Percentiles rank a stretch among this genome's conserved stretches.
Evolutionary conservation across 345 rosid genomes (phyloP).

Genomic region (Triadica sebifera): DNA sequence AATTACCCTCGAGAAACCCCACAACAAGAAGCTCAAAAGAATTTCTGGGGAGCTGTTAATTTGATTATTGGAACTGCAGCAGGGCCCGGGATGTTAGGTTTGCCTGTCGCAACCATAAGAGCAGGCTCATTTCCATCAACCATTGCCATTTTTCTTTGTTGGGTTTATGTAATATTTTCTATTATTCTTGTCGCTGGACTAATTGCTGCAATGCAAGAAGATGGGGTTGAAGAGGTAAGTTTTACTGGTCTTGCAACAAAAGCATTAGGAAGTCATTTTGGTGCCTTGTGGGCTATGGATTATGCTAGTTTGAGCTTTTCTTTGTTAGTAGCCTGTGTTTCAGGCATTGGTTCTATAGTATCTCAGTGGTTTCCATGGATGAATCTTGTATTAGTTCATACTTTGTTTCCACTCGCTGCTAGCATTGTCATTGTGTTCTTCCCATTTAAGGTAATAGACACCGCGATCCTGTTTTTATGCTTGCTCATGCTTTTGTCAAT

Average conservation of each 20-base stretch:
- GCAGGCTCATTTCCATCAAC: conserved; percentile 77
- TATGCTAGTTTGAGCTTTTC: conserved; percentile 85
- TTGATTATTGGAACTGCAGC: conserved; percentile 91
- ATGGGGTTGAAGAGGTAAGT: conserved; percentile 76
- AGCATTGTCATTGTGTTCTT: conserved; percentile 54
- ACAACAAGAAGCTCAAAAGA: conserved; percentile 33
- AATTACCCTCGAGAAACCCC: conserved; percentile 5
- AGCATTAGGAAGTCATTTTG: conserved; percentile 64
- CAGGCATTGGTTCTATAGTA: conserved; percentile 80
- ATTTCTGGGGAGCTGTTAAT: conserved; percentile 90
- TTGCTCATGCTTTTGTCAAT: conserved; percentile 72
- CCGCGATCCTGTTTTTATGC: conserved; percentile 60
- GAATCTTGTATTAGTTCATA: conserved; percentile 57
- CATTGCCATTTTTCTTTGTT: conserved; percentile 56
- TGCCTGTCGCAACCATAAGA: conserved; percentile 77
- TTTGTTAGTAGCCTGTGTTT: conserved; percentile 80
- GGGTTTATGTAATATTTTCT: conserved; percentile 84
- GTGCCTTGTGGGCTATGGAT: conserved; percentile 66
- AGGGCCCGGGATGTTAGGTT: conserved; percentile 89
- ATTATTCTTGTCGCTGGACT: conserved; percentile 86
- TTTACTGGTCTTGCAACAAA: conserved; percentile 78
- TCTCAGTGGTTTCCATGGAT: conserved; percentile 75
- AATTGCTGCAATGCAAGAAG: conserved; percentile 83
- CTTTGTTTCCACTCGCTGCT: conserved; percentile 55
- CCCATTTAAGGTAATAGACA: conserved; percentile 67